Evolutionary conservation across 345 rosid genomes (phyloP).

Genomic region (Gossypium anomalum): DNA sequence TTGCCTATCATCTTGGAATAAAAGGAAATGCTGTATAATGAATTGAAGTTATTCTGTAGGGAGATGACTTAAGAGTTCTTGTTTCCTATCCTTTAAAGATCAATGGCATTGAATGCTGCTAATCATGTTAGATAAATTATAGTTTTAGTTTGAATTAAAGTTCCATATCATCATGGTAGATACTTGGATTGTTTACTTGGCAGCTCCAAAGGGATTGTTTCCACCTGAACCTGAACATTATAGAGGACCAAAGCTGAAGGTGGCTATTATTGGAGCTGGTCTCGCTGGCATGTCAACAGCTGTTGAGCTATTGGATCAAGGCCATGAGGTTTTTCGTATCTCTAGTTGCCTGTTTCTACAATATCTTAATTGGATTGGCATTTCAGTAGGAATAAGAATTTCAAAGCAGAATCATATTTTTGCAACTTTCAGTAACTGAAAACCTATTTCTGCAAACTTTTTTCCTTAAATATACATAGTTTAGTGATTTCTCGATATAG

Average conservation of each 20-base stretch:
- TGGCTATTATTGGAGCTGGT: constrained; percentile 96
- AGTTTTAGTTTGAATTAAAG: neutral
- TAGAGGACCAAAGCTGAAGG: constrained; percentile 92
- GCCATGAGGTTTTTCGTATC: constrained; percentile 65
- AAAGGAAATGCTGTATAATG: neutral
- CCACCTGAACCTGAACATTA: constrained; percentile 89
- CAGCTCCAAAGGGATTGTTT: constrained; percentile 96
- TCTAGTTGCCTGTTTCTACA: neutral
- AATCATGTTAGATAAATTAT: neutral
- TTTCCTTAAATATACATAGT: neutral
- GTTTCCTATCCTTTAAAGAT: constrained; percentile 6
- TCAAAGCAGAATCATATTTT: constrained; percentile 7
- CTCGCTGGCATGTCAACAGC: constrained; percentile 99
- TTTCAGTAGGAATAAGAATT: neutral
- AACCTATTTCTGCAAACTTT: neutral
- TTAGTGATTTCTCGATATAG: neutral
- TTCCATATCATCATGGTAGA: neutral
- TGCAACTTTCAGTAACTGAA: neutral
- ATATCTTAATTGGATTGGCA: constrained; percentile 1
- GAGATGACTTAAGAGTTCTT: neutral
- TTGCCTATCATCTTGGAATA: neutral
- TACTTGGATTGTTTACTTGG: constrained; percentile 25
- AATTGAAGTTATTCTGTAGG: neutral
- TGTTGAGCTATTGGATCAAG: constrained; percentile 92
- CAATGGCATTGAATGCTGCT: constrained; percentile 3